Evolutionary conservation across 495 filamentous ascomycete species (phyloP).

Genomic region (Tetracladium marchalianum): DNA sequence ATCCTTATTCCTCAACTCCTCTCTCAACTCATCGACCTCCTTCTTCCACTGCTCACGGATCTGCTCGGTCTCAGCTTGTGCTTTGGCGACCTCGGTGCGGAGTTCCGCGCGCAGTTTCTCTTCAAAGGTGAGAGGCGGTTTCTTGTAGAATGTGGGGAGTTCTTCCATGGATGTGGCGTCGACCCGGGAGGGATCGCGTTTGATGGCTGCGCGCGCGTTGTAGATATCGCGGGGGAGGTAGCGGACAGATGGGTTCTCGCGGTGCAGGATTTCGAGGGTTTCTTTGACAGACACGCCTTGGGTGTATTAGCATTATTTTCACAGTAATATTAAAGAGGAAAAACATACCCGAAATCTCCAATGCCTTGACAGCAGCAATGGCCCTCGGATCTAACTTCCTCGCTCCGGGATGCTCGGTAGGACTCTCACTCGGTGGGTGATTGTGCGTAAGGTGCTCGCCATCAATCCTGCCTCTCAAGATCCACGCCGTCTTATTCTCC

Average conservation of each 20-base stretch:
- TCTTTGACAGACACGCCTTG: slow-evolving; percentile 43
- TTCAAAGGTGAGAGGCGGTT: slow-evolving; percentile 43
- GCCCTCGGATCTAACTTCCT: slow-evolving; percentile 47
- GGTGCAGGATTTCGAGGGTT: slow-evolving; percentile 44
- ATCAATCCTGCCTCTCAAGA: slow-evolving; percentile 43
- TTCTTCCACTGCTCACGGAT: slow-evolving; percentile 33
- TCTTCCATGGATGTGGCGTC: slow-evolving; percentile 38
- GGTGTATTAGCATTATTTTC: background rate
- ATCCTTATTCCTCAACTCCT: slow-evolving; percentile 39
- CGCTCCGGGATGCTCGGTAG: slow-evolving; percentile 43
- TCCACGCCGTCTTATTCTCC: slow-evolving; percentile 46
- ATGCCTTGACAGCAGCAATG: slow-evolving; percentile 43
- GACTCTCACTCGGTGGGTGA: slow-evolving; percentile 45
- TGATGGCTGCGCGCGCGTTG: slow-evolving; percentile 47
- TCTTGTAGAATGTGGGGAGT: slow-evolving; percentile 43
- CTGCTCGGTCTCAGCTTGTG: slow-evolving; percentile 37
- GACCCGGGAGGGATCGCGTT: slow-evolving; percentile 45
- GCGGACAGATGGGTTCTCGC: slow-evolving; percentile 42
- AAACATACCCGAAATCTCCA: slow-evolving; percentile 41
- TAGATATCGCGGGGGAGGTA: slow-evolving; percentile 47
- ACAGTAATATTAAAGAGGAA: slow-evolving; percentile 18
- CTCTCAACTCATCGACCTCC: slow-evolving; percentile 38
- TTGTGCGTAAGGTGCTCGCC: slow-evolving; percentile 39
- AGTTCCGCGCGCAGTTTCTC: slow-evolving; percentile 45
- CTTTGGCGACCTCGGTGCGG: slow-evolving; percentile 37